These are phyloP conservation scores for Solanum lycopersicoides DNA, from an alignment of 257 asterid genomes.

Conservation along the genomic window DNA sequence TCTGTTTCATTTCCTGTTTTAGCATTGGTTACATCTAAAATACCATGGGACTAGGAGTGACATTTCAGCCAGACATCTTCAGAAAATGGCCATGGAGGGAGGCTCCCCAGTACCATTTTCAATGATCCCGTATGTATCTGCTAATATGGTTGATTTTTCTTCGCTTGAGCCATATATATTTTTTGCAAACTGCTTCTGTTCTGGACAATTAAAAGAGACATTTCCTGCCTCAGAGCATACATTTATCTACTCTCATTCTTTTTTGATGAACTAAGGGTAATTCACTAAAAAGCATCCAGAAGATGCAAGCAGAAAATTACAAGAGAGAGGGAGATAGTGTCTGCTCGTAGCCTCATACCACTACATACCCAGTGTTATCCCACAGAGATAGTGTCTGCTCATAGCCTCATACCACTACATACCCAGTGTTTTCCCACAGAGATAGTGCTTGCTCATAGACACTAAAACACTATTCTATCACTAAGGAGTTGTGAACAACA, in stretches of 20 bases:
- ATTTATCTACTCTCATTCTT: not conserved
- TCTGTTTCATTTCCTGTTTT: not conserved
- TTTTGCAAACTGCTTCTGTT: not conserved
- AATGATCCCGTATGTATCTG: slow-evolving; percentile 58
- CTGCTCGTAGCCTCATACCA: not conserved
- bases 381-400: not conserved
- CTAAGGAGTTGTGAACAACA: not conserved
- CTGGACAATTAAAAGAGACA: not conserved
- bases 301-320: not conserved
- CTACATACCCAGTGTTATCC: not conserved
- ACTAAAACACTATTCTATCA: not conserved
- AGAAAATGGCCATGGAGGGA: slow-evolving; percentile 38
- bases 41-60: slow-evolving; percentile 54
- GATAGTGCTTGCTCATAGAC: not conserved
- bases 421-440: not conserved
- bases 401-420: not conserved
- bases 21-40: slow-evolving; percentile 77
- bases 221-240: not conserved
- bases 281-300: not conserved
- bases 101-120: slow-evolving; percentile 42
- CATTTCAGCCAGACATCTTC: slow-evolving; percentile 33
- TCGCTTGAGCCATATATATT: not conserved
- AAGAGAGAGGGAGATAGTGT: not conserved
- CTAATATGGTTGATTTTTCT: not conserved
- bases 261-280: not conserved